A percentile compares a stretch with the other conserved stretches of the same genome.
These are phyloP conservation scores for Collybia nuda DNA, from an alignment of 768 basidiomycete genomes.

Conservation along the genomic window DNA sequence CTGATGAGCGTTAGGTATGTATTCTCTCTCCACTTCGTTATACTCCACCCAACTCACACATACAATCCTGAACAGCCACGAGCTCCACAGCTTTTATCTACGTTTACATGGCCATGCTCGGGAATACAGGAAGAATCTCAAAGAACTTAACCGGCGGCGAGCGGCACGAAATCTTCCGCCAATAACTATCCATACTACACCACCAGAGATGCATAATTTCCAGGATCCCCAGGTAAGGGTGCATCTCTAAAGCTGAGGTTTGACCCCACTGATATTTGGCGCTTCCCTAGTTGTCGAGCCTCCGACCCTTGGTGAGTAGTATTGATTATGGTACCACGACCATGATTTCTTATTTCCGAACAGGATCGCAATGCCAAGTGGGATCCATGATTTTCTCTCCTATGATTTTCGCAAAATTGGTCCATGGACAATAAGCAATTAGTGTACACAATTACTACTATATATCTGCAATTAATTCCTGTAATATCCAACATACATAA, in stretches of 20 bases:
- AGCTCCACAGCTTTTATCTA: constrained; percentile 29
- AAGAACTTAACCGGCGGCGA: constrained; percentile 14
- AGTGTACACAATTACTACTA: too few relatives aligned
- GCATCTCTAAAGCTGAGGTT: not conserved
- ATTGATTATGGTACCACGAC: not conserved
- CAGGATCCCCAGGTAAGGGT: constrained; percentile 33
- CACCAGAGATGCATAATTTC: constrained; percentile 34
- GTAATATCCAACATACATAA: too few relatives aligned
- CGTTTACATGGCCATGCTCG: constrained; percentile 23
- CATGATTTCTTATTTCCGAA: not conserved
- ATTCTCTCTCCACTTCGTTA: not conserved
- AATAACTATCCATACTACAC: constrained; percentile 4
- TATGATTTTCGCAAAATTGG: too few relatives aligned
- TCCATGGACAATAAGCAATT: too few relatives aligned
- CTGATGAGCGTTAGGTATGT: constrained; percentile 28
- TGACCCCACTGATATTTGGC: not conserved
- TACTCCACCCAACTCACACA: not conserved
- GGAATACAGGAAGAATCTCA: constrained; percentile 21
- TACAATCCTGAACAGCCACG: constrained; percentile 20
- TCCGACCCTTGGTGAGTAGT: constrained; percentile 11
- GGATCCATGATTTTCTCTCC: constrained; percentile 7
- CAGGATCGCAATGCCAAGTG: constrained; percentile 9
- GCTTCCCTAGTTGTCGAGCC: constrained; percentile 11
- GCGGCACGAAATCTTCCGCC: constrained; percentile 12
- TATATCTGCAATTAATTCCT: too few relatives aligned